Conservation (phyloP, 352 stramenopile species). For the Hyaloperonospora arabidopsidis region DNA sequence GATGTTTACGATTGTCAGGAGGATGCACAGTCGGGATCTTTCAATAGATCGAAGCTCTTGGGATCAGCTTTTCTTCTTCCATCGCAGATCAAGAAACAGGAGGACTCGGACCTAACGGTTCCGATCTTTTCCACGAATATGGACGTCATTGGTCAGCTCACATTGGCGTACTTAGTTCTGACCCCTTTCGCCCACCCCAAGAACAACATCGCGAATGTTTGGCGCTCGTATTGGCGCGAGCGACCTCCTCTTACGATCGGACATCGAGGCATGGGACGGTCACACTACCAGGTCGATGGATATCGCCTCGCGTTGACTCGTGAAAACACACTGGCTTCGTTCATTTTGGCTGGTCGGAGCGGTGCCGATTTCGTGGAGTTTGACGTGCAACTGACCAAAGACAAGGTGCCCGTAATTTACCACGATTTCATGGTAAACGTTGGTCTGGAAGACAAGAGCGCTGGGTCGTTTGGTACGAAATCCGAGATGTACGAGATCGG, state of each 20-base stretch:
- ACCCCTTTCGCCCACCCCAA: conserved; percentile 42
- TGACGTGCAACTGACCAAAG: conserved; percentile 77
- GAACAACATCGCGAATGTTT: conserved; percentile 52
- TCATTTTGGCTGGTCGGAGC: conserved; percentile 55
- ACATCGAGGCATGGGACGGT: conserved; percentile 71
- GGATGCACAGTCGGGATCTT: conserved; percentile 12
- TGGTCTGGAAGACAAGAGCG: conserved; percentile 49
- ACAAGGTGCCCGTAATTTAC: conserved; percentile 66
- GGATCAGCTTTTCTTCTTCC: conserved; percentile 37
- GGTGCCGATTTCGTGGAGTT: conserved; percentile 81
- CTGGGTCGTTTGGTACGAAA: conserved; percentile 36
- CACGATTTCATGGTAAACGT: conserved; percentile 71
- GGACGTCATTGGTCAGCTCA: conserved; percentile 39
- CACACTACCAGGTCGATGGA: conserved; percentile 56
- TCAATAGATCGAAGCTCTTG: conserved; percentile 21
- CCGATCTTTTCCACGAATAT: conserved; percentile 33
- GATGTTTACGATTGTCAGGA: conserved; percentile 29
- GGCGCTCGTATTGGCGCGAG: conserved; percentile 62
- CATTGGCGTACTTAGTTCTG: conserved; percentile 46
- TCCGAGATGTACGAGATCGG: conserved; percentile 55
- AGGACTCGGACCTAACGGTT: conserved; percentile 45
- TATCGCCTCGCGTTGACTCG: conserved; percentile 54
- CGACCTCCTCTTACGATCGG: conserved; percentile 48
- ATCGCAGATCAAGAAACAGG: conserved; percentile 42
- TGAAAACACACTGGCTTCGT: conserved; percentile 71